phyloP scores from a whole-genome alignment of 768 basidiomycete genomes.

The Lentinula guzmanii region DNA sequence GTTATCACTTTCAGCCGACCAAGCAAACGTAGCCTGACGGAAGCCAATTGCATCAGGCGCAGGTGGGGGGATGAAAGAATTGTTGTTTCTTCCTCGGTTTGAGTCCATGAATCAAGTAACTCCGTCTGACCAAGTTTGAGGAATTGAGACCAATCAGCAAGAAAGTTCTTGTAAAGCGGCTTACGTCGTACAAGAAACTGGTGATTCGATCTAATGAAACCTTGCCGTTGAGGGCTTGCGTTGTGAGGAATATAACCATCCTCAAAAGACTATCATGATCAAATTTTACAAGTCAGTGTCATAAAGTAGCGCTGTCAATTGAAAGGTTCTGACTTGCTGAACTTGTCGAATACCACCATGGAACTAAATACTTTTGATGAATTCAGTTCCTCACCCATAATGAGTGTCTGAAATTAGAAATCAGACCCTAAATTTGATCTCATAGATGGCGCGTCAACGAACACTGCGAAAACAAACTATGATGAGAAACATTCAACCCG shows the following conservation, averaged over 20 bases:
- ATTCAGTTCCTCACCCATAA: conserved; percentile 9
- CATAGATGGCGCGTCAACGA: not conserved
- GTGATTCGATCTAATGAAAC: conserved; percentile 4
- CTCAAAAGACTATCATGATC: not conserved
- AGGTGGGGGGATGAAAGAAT: not conserved
- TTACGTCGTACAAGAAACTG: not conserved
- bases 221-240: not conserved
- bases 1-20: not conserved
- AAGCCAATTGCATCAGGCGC: conserved; percentile 1
- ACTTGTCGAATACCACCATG: conserved; percentile 38
- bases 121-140: not conserved
- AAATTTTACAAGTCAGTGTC: not conserved
- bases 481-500: not conserved
- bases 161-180: not conserved
- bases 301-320: conserved; percentile 10
- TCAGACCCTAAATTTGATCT: not conserved
- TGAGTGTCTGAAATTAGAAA: not conserved
- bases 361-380: conserved; percentile 20
- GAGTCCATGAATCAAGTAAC: not conserved
- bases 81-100: not conserved
- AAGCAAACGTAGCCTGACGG: conserved; percentile 4
- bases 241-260: not conserved
- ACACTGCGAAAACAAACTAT: not conserved
- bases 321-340: conserved; percentile 13
- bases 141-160: not conserved